phyloP scores from a whole-genome alignment of 306 rosid species.

The Trifolium pratense region DNA sequence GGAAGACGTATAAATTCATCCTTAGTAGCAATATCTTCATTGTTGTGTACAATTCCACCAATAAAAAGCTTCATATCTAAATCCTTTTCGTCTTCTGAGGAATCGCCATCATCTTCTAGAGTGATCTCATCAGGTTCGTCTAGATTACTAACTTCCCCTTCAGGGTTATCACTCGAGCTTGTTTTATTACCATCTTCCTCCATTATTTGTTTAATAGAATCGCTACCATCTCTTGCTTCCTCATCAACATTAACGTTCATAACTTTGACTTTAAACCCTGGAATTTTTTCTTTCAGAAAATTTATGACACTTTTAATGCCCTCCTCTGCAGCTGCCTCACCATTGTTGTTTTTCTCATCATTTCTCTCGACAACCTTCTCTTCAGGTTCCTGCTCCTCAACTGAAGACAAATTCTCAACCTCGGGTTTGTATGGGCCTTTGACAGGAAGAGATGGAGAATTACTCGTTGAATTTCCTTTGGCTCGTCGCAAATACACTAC shows the following conservation, averaged over 20 bases:
- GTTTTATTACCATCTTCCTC: constrained; percentile 65
- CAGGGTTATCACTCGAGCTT: constrained; percentile 64
- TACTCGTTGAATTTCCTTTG: constrained; percentile 65
- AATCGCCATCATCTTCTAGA: constrained; percentile 61
- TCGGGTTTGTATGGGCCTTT: constrained; percentile 65
- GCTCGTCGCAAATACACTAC: constrained; percentile 82
- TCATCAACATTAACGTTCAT: constrained; percentile 71
- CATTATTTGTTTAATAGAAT: constrained; percentile 70
- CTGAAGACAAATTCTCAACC: constrained; percentile 61
- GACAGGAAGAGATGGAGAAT: constrained; percentile 53
- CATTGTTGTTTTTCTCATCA: constrained; percentile 69
- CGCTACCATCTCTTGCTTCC: constrained; percentile 65
- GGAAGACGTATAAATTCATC: constrained; percentile 83
- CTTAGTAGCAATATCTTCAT: constrained; percentile 72
- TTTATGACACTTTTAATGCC: constrained; percentile 92
- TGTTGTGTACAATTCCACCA: constrained; percentile 88
- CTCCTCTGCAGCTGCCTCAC: constrained; percentile 87
- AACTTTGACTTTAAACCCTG: constrained; percentile 89
- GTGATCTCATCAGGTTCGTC: constrained; percentile 80
- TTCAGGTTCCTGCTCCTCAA: constrained; percentile 60
- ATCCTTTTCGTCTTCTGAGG: constrained; percentile 71
- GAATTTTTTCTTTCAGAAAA: constrained; percentile 93
- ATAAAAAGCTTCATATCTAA: constrained; percentile 86
- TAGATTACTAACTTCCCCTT: constrained; percentile 62
- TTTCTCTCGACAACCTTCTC: constrained; percentile 67